These are phyloP conservation scores for Epichloe typhina DNA, from an alignment of 2,329 filamentous ascomycete species.

Conservation along the genomic window DNA sequence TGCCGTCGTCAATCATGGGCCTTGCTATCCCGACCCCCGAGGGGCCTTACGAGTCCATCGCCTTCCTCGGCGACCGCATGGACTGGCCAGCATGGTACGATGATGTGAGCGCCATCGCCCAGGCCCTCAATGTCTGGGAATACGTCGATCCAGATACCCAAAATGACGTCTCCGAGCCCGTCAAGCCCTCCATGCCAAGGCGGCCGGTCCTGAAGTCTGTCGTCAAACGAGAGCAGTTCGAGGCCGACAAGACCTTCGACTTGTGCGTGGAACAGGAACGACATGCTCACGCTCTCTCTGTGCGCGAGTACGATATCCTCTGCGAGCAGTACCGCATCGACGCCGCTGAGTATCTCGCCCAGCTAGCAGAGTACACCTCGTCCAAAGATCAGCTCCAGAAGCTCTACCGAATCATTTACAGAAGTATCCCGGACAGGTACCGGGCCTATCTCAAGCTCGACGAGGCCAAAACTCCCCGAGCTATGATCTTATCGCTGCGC, in stretches of 20 bases:
- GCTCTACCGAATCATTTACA: conserved; percentile 6
- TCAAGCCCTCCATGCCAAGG: conserved; percentile 1
- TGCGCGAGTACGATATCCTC: conserved; percentile 4
- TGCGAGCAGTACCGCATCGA: conserved; percentile 7
- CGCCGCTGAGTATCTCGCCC: conserved; percentile 3
- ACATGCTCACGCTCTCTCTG: conserved; percentile 1
- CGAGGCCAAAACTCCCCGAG: conserved; percentile 5
- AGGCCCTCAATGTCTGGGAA: conserved; percentile 4
- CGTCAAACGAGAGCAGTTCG: background rate
- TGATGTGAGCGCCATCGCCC: conserved; percentile 3
- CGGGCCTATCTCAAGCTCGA: conserved; percentile 5
- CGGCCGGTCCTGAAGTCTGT: background rate
- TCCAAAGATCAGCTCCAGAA: conserved; percentile 4
- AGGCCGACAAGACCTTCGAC: conserved; percentile 4
- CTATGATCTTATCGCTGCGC: conserved; percentile 4
- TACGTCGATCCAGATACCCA: conserved; percentile 7
- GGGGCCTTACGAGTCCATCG: conserved; percentile 1
- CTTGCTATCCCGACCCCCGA: conserved; percentile 1
- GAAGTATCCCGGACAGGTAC: conserved; percentile 4
- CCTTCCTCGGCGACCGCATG: conserved; percentile 2
- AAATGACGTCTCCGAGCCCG: background rate
- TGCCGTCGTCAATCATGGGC: background rate
- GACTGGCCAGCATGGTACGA: conserved; percentile 8
- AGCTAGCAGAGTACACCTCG: background rate
- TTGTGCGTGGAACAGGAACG: conserved; percentile 4